Evolutionary conservation across 2,329 filamentous ascomycete species (phyloP).

Genomic region (Aspergillus sp.): DNA sequence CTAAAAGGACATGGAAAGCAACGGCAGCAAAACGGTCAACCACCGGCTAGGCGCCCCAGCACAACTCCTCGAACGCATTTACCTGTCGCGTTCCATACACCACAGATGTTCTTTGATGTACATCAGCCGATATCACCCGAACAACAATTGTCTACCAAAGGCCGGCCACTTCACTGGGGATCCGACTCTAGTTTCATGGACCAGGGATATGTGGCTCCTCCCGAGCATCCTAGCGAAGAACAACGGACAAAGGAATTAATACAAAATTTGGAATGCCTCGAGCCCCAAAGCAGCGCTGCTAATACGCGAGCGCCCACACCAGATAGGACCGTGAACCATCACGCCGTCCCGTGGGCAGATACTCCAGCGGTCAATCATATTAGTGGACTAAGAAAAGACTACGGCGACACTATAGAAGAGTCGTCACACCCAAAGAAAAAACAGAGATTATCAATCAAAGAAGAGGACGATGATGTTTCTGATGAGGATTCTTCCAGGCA

Average conservation of each 20-base stretch:
- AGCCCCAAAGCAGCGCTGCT: constrained; percentile 57
- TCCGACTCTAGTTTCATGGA: constrained; percentile 65
- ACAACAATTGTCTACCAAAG: constrained; percentile 42
- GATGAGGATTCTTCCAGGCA: constrained; percentile 33
- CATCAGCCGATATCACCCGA: constrained; percentile 34
- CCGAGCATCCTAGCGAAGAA: constrained; percentile 59
- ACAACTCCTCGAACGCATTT: constrained; percentile 21
- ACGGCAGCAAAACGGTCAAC: constrained; percentile 14
- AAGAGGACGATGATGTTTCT: constrained; percentile 41
- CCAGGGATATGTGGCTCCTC: constrained; percentile 60
- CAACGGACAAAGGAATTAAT: constrained; percentile 57
- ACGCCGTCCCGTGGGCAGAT: constrained; percentile 17
- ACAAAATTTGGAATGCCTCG: constrained; percentile 58
- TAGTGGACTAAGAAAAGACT: constrained; percentile 15
- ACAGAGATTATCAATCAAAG: constrained; percentile 33
- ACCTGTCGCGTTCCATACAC: constrained; percentile 36
- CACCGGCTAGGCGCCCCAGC: constrained; percentile 13
- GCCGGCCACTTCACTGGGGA: constrained; percentile 59
- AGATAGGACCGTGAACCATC: constrained; percentile 23
- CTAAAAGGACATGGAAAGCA: constrained; percentile 20
- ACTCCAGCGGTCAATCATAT: constrained; percentile 7
- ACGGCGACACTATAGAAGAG: constrained; percentile 23
- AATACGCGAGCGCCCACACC: constrained; percentile 63
- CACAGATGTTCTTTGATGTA: constrained; percentile 40
- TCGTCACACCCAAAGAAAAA: constrained; percentile 32